Evolutionary conservation across 306 rosid species (phyloP), one percentile per base, ranked within the genome.

Genomic region (Prunus kanzakura): DNA sequence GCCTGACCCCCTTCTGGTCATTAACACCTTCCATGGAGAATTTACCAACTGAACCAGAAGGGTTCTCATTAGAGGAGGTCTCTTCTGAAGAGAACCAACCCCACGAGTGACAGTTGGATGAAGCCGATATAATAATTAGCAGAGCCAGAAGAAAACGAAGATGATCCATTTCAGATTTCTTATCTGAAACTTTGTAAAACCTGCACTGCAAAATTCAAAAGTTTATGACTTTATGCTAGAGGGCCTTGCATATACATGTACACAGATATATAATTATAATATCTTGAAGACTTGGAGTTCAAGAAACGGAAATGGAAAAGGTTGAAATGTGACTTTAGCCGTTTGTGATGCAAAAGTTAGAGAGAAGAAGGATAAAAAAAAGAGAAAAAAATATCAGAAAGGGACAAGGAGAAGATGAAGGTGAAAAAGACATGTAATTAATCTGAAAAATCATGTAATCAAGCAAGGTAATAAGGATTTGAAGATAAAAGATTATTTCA

Each of bases 51-150:
- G 86, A 81, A 68, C 85, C 85, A 77, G 71, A 60, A 69, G 78
- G 58, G 43, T 29, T 78, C 22, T 79, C 89, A 71, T 23, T 57
- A 19, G 71, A 75, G 29, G 76, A 57, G 20, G 71, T 46, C 77
- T 80, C 82, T 19, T 77, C 58, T 0, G 88, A 84, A 61, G 89
- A 82, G 78, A 82, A 89, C 94, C 94, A 91, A 47, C 86, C 78
- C 94, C 94, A 88, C 22, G 94, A 85, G 23, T 91, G 82, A 41
- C 87, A 79, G 57, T 57, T 77, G 7, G 68, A 73, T 3, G 58
- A 66, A 57, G 72, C 61, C 18, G 71, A 83, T 11, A 77, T 22
- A 22, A 87, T 23, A 55, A 85, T n/a, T 20, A 87, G 46, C 69
- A 80, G 54, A 27, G 45, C 60, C 35, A 84, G 70, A 78, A 82